These are phyloP conservation scores for Straminergon stramineum DNA, from an alignment of 225 moss, liverwort and hornwort genomes.

Conservation along the genomic window DNA sequence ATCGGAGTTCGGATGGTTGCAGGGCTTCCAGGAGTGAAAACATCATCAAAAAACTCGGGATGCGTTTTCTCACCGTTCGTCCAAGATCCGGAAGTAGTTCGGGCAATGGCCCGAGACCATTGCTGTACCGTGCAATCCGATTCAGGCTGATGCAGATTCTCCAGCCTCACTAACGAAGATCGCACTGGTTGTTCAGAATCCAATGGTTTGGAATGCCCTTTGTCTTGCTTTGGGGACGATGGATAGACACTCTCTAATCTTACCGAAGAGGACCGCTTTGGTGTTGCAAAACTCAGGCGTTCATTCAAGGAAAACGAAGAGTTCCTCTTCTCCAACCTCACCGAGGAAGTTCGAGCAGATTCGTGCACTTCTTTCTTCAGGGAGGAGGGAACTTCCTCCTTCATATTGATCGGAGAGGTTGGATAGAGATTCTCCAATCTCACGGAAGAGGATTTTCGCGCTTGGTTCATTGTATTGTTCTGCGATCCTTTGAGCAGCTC, in stretches of 20 bases:
- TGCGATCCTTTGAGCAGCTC: not conserved
- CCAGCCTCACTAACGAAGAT: conserved; percentile 11
- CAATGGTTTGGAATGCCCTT: not conserved
- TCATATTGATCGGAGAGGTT: not conserved
- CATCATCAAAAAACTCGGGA: conserved; percentile 24
- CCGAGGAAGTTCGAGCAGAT: not conserved
- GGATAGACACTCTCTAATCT: not conserved
- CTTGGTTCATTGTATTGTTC: not conserved
- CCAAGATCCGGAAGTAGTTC: conserved; percentile 21
- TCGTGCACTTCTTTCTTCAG: not conserved
- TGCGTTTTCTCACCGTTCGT: conserved; percentile 13
- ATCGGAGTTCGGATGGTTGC: conserved; percentile 5
- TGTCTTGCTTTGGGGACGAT: not conserved
- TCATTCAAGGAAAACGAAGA: not conserved
- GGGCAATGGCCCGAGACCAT: not conserved
- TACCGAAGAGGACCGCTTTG: conserved; percentile 10
- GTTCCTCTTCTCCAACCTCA: not conserved
- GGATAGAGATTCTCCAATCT: conserved; percentile 17
- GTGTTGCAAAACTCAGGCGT: not conserved
- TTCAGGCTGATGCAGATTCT: not conserved
- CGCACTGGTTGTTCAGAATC: not conserved
- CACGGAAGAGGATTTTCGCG: conserved; percentile 12
- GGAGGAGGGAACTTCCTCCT: not conserved
- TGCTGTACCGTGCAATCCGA: not conserved
- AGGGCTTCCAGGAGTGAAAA: conserved; percentile 8